A percentile compares a stretch with the other conserved stretches of the same genome.
Evolutionary conservation across 768 basidiomycete species (phyloP).

Genomic region (Gautieria morchelliformis): DNA sequence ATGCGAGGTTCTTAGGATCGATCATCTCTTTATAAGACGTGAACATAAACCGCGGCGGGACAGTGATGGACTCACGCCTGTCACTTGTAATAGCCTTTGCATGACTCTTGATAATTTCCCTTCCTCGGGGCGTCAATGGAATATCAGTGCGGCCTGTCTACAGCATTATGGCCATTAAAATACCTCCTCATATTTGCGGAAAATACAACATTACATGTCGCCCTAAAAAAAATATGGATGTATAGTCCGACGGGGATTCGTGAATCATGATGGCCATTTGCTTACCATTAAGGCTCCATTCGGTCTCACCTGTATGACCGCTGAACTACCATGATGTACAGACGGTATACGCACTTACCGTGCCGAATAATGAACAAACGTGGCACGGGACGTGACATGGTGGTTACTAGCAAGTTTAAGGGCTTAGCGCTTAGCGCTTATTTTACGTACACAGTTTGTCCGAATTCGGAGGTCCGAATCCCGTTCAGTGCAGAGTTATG

Average conservation of each 20-base stretch:
- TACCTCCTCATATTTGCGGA: no score
- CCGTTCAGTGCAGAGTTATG: neutral
- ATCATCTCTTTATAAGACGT: constrained; percentile 43
- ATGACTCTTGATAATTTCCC: constrained; percentile 55
- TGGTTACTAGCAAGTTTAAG: no score
- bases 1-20: constrained; percentile 68
- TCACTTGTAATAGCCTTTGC: constrained; percentile 63
- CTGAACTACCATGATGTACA: neutral
- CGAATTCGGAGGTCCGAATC: neutral
- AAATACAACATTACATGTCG: constrained; percentile 11
- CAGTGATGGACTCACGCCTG: constrained; percentile 37
- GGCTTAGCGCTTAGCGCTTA: no score
- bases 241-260: neutral
- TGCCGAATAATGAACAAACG: constrained; percentile 75
- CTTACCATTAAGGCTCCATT: constrained; percentile 82
- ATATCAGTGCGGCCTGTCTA: constrained; percentile 88
- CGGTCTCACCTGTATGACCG: constrained; percentile 64
- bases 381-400: constrained; percentile 49
- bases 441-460: neutral
- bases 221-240: constrained; percentile 6
- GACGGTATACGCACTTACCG: constrained; percentile 30
- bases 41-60: constrained; percentile 1
- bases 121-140: constrained; percentile 71
- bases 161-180: no score
- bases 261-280: constrained; percentile 6